These are phyloP conservation scores for Syzygium oleosum DNA, from an alignment of 345 rosid species.

Conservation along the genomic window DNA sequence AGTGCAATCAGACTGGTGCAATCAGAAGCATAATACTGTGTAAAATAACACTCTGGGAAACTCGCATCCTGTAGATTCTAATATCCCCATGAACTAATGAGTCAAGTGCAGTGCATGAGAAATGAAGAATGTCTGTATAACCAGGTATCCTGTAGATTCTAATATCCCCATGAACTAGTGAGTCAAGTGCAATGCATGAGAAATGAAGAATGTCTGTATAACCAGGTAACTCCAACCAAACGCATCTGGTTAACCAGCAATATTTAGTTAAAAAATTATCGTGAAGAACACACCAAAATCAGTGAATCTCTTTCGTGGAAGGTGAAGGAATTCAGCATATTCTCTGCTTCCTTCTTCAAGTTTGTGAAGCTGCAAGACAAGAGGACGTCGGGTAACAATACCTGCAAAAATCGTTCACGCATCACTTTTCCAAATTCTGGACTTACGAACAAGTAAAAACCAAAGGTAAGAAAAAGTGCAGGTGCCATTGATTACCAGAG, in stretches of 20 bases:
- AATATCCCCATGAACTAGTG: background rate
- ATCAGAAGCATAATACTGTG: background rate
- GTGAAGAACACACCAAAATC: constrained; percentile 57
- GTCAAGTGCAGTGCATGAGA: background rate
- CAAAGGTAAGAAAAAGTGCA: background rate
- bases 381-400: constrained; percentile 93
- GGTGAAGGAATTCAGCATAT: constrained; percentile 96
- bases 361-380: constrained; percentile 97
- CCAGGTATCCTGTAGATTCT: background rate
- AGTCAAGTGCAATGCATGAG: background rate
- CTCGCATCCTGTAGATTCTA: background rate
- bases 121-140: background rate
- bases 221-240: background rate
- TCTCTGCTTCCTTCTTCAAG: constrained; percentile 84
- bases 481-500: constrained; percentile 48
- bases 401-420: constrained; percentile 29
- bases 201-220: background rate
- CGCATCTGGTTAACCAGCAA: background rate
- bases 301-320: constrained; percentile 69
- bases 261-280: background rate
- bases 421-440: background rate
- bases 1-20: background rate
- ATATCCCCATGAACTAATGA: background rate
- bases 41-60: background rate
- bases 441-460: background rate